Base-by-base conservation (phyloP, 2,329 filamentous ascomycete species). In the Cordyceps fumosorosea region DNA sequence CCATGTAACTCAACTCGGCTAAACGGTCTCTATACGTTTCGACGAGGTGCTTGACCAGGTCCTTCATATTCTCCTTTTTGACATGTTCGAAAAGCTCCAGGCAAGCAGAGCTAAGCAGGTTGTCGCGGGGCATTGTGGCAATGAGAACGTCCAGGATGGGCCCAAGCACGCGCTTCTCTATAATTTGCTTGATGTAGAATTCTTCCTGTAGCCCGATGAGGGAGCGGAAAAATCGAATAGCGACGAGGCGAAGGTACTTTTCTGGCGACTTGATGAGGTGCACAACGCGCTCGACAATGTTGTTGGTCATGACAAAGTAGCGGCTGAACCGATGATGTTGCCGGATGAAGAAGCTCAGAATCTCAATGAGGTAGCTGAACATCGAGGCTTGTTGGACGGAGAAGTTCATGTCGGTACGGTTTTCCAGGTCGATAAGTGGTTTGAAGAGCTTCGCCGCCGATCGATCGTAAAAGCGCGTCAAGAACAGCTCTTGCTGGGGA, bases 81-180 rank as follows among this genome's bases (percentile, higher is more conserved):
- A 98, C 90, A 70, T 89, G 92, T 69, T 96, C 92, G 66, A 99
- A 98, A 50, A 99, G 84, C 70, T 99, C 95, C 11, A 98, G 81
- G 68, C 91, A 96, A 10, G 93, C 93, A 0, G 93, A 98, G 73
- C 95, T 96, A 37, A 98, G 81, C 3, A 99, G 81, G 68, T 97
- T 98, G 74, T 99, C 93, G 48, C 92, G 86, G 1, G 93, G 91
- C 84, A 97, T 89, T 0, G 91, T 95, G 66, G 90, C 85, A 61
- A 89, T 84, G 40, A 98, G 83, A 44, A 97, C 88, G 67, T 95
- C 86, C 16, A 99, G 80, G 40, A 98, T 90, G 0, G 92, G 89
- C 47, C 89, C 90, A 63, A 98, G 87, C 0, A 95, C 85, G 64
- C 88, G 85, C 71, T 93, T 89, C 67, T 92, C 86, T 29, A 88